A percentile compares a stretch with the other conserved stretches of the same genome.
These are phyloP conservation scores for Paraphaeosphaeria minitans DNA, from an alignment of 2,329 filamentous ascomycete genomes.

Conservation along the genomic window DNA sequence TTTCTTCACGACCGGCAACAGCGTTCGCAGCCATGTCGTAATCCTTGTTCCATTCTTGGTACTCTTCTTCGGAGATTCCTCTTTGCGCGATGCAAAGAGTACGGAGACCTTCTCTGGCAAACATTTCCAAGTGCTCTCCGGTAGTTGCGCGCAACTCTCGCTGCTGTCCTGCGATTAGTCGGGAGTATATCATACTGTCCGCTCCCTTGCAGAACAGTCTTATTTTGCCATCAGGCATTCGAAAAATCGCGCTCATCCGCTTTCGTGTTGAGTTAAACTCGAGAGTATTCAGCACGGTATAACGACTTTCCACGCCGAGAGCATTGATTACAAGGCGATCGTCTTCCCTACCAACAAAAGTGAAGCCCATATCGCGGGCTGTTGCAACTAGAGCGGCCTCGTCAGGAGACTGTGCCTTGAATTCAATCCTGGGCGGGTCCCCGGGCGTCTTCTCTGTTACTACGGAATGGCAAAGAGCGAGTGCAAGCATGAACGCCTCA, in stretches of 20 bases:
- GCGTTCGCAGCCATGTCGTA: slow-evolving; percentile 87
- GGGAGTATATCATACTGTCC: slow-evolving; percentile 95
- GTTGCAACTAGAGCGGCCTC: slow-evolving; percentile 94
- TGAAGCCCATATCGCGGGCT: slow-evolving; percentile 93
- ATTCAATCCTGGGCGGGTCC: slow-evolving; percentile 88
- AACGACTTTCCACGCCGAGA: slow-evolving; percentile 82
- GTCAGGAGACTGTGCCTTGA: slow-evolving; percentile 97
- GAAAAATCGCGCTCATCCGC: slow-evolving; percentile 95
- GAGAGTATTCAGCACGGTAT: slow-evolving; percentile 88
- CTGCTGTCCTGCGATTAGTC: slow-evolving; percentile 84
- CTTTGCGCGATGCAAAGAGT: slow-evolving; percentile 92
- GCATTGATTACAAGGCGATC: slow-evolving; percentile 87
- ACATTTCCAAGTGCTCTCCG: slow-evolving; percentile 94
- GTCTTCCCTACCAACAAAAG: slow-evolving; percentile 77
- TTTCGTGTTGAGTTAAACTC: slow-evolving; percentile 98
- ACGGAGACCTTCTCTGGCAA: slow-evolving; percentile 90
- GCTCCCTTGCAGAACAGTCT: slow-evolving; percentile 96
- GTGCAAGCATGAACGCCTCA: slow-evolving; percentile 88
- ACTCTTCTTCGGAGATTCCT: slow-evolving; percentile 80
- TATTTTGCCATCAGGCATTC: slow-evolving; percentile 90
- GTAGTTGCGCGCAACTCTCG: slow-evolving; percentile 80
- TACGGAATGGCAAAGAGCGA: slow-evolving; percentile 96
- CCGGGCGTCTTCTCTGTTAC: slow-evolving; percentile 88
- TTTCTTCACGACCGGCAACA: slow-evolving; percentile 86
- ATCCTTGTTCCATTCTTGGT: slow-evolving; percentile 80